Base-by-base conservation (phyloP, 148 eudicot genomes). In the Gaultheria prostrata region DNA sequence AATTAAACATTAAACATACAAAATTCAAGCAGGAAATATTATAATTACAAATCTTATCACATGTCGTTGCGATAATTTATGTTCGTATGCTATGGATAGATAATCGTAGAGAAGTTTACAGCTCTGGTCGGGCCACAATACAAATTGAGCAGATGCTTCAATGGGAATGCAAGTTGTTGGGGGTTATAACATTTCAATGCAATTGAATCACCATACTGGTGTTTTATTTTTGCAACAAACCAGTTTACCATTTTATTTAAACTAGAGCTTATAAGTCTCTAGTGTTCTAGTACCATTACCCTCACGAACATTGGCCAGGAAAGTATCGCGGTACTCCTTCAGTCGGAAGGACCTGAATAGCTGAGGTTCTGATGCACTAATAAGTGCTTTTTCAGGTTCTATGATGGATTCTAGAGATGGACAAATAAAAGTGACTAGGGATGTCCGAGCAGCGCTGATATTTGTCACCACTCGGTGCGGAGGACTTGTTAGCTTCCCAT, bases 331-430 rank as follows among this genome's bases (percentile, higher is more conserved):
- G 35, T 30, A 70, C 45, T 90, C 90, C 28, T 83, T 46, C 26
- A 74, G 87, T 39, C 48, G 70, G 33, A 88, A 84, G 8, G 86
- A 12, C 77, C 57, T 88, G 57, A 70, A 90, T 0, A 81, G 54
- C 28, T 86, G 87, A 43, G 82, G 86, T 35, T 82, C 85, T 30
- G 85, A 78, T 28, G 8, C 83, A 80, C 71, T 49, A 35, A 85
- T 21, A 7, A 84, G 84, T 30, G 81, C 78, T 57, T 88, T 85
- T 24, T 89, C 90, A 9, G 92, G 90, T 43, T 86, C 85, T 7
- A 88, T 83, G 1, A 83, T 21, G 76, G 80, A 67, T 15, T 82
- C 82, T 17, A 46, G 4, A n/a, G 84, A 26, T 4, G 89, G 89
- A 79, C 49, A 49, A 26, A 85, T 85, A 70, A 90, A 90, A 48